Base-by-base conservation (phyloP, 208 protist genomes). In the Phytomonas francai region DNA sequence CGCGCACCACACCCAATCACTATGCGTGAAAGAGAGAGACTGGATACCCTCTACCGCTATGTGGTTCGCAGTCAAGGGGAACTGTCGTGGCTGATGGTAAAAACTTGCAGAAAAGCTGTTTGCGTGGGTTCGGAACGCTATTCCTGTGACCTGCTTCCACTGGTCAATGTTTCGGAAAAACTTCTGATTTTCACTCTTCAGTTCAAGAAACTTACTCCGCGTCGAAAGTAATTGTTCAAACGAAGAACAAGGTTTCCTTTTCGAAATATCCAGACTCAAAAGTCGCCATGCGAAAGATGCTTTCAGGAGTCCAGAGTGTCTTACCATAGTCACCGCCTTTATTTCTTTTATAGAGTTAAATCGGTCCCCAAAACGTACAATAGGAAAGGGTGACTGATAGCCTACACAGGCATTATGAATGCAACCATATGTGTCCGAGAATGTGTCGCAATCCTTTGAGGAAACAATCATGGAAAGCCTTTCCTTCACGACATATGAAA, bases 341-440 rank as follows among this genome's bases (percentile, higher is more conserved):
- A 49, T 49, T 19, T 49, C 39, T 3, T 49, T 49, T 19, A 12
- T 3, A 6, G 39, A 49, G 39, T 49, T 19, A 19, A 49, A 67
- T 67, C 2, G 31, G 31, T 72, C 71, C 65, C 71, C 65, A 7
- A 86, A 36, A 16, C 77, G 70, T 33, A 76, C 72, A 29, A 85
- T 56, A 1, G 83, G 83, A n/a, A 85, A 72, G 19, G 83, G 79
- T 19, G 73, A 71, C 66, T 79, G 76, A 32, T 83, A 88, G 22
- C 79, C 78, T 51, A 67, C 69, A 61, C 77, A 83, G 27, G 65
- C 58, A 19, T 68, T 75, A n/a, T 85, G 73, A 59, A 83, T 69
- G 60, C 83, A 88, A 63, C 73, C 74, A 67, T 81, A 88, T 22
- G 74, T 71, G 42, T 85, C 79, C 5, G 72, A 72, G 72, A 88